These are phyloP conservation scores for Amesomyces nigricolor DNA, from an alignment of 2,329 filamentous ascomycete genomes.

Conservation along the genomic window DNA sequence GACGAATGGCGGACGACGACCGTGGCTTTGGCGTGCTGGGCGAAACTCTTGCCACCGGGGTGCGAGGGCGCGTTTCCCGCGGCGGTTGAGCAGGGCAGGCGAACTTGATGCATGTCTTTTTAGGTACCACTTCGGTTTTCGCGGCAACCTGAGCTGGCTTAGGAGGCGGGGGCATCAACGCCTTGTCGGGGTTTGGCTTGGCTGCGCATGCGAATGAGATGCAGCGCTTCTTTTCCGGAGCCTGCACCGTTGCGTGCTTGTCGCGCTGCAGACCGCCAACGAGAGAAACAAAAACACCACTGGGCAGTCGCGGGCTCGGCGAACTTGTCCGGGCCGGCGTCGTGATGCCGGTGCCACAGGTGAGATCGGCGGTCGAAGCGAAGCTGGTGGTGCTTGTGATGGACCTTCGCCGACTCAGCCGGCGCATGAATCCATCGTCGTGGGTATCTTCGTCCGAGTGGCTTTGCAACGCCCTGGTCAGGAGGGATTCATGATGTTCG, in stretches of 20 bases:
- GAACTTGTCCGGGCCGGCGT: slow-evolving; percentile 84
- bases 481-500: slow-evolving; percentile 68
- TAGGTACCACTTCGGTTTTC: slow-evolving; percentile 38
- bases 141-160: slow-evolving; percentile 29
- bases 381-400: slow-evolving; percentile 75
- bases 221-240: slow-evolving; percentile 71
- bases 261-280: slow-evolving; percentile 22
- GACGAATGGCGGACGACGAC: slow-evolving; percentile 26
- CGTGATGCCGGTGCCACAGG: slow-evolving; percentile 88
- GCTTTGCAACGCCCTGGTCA: slow-evolving; percentile 77
- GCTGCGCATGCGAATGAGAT: slow-evolving; percentile 86
- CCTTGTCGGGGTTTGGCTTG: slow-evolving; percentile 47
- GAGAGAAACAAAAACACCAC: slow-evolving; percentile 45
- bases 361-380: slow-evolving; percentile 81
- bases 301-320: slow-evolving; percentile 76
- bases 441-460: slow-evolving; percentile 53
- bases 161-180: slow-evolving; percentile 34
- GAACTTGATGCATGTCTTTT: slow-evolving; percentile 67
- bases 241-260: slow-evolving; percentile 55
- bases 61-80: slow-evolving; percentile 18
- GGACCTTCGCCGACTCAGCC: slow-evolving; percentile 50
- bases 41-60: slow-evolving; percentile 19
- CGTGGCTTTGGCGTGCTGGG: slow-evolving; percentile 27
- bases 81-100: slow-evolving; percentile 57
- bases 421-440: slow-evolving; percentile 34